Percentiles rank a stretch among this genome's conserved stretches.
Conservation (phyloP, 2,329 filamentous ascomycete species). For the Xylariales sp. region DNA sequence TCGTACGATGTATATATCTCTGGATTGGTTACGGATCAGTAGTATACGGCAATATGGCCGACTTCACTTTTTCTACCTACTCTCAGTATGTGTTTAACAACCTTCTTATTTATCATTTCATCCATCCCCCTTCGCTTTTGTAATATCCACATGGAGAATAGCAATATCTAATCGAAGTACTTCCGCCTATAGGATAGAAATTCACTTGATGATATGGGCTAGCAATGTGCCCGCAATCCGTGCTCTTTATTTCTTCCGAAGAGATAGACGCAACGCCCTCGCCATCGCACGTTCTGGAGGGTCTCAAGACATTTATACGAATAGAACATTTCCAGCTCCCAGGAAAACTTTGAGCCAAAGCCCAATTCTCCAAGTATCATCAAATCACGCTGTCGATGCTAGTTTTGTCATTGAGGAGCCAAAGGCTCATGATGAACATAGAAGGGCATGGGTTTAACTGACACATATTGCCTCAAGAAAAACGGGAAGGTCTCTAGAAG, state of each 20-base stretch:
- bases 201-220: neutral
- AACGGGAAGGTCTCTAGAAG: too few species aligned
- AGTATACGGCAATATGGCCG: neutral
- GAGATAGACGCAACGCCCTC: neutral
- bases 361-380: too few species aligned
- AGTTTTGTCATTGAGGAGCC: too few species aligned
- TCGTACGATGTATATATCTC: neutral
- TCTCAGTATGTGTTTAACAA: neutral
- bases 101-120: neutral
- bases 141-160: neutral
- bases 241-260: neutral
- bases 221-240: neutral
- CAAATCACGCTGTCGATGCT: too few species aligned
- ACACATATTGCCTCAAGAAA: too few species aligned
- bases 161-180: neutral
- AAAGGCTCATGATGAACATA: too few species aligned
- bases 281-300: neutral
- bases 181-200: neutral
- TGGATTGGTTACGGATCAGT: neutral
- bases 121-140: neutral
- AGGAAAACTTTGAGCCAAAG: neutral
- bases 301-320: neutral
- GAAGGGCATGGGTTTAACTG: too few species aligned
- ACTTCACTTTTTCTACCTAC: neutral
- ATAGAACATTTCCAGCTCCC: neutral